phyloP scores from a whole-genome alignment of 345 rosid genomes.

The Ceriops decandra region DNA sequence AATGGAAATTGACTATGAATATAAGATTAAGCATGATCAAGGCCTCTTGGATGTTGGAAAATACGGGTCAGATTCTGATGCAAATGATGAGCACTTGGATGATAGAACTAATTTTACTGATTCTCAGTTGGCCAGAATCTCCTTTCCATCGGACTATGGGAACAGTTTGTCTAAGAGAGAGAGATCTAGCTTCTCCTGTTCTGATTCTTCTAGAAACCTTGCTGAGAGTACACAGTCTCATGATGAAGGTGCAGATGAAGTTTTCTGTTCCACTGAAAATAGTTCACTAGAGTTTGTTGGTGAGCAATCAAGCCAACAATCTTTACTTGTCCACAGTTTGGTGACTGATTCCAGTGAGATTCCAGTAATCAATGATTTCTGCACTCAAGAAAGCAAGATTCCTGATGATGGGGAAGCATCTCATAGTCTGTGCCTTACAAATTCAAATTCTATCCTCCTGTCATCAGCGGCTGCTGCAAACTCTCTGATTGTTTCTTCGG shows the following conservation, averaged over 20 bases:
- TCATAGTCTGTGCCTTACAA: conserved; percentile 29
- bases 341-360: conserved; percentile 27
- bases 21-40: conserved; percentile 31
- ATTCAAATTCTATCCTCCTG: conserved; percentile 28
- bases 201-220: conserved; percentile 53
- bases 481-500: conserved; percentile 9
- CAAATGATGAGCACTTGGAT: conserved; percentile 49
- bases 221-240: conserved; percentile 52
- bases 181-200: conserved; percentile 45
- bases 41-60: conserved; percentile 31
- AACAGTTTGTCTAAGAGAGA: conserved; percentile 51
- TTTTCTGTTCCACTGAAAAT: conserved; percentile 35
- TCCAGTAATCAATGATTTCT: conserved; percentile 27
- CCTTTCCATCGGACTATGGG: conserved; percentile 65
- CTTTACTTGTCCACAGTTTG: conserved; percentile 22
- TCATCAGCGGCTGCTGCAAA: conserved; percentile 30
- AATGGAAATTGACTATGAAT: conserved; percentile 64
- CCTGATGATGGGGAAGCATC: conserved; percentile 34
- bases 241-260: conserved; percentile 42
- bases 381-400: conserved; percentile 21
- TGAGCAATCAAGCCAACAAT: conserved; percentile 29
- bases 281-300: conserved; percentile 27
- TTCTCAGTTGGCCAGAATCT: conserved; percentile 61
- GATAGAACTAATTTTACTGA: conserved; percentile 49
- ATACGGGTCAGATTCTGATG: conserved; percentile 38